These are phyloP conservation scores for Naganishia randhawae DNA, from an alignment of 768 basidiomycete genomes.

Conservation along the genomic window DNA sequence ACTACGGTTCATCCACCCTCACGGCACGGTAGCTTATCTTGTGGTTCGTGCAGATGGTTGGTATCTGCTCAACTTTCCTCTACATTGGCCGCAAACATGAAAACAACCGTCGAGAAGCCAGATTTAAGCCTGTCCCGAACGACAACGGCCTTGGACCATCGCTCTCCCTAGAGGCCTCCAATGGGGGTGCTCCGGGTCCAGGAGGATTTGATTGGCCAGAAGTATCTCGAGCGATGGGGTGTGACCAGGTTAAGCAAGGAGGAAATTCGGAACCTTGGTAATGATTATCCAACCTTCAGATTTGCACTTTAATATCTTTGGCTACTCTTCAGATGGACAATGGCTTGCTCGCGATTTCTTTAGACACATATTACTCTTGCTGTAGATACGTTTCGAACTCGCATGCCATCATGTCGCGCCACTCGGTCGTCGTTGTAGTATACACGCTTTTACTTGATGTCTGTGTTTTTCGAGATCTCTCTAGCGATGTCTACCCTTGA, in stretches of 20 bases:
- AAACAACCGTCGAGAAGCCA: conserved; percentile 49
- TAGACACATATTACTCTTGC: no score
- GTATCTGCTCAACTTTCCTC: conserved; percentile 40
- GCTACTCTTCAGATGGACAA: neutral
- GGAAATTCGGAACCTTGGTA: conserved; percentile 45
- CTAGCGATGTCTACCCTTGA: no score
- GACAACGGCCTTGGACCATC: neutral
- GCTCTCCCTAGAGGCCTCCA: no score
- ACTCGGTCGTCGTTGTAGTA: no score
- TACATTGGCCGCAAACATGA: conserved; percentile 45
- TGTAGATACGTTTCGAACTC: neutral
- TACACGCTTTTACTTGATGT: no score
- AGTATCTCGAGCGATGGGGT: conserved; percentile 40
- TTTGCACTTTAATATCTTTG: conserved; percentile 26
- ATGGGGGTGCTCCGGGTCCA: no score
- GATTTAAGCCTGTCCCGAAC: conserved; percentile 40
- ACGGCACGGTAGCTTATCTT: neutral
- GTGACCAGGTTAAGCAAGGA: conserved; percentile 40
- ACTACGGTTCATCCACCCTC: neutral
- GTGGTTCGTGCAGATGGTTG: conserved; percentile 31
- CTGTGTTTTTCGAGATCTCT: no score
- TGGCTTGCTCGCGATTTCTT: no score
- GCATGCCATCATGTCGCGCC: neutral
- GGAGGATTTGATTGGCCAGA: conserved; percentile 34
- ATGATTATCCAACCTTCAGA: conserved; percentile 45